Conservation (phyloP, 345 rosid genomes). For the Linum lewisii region DNA sequence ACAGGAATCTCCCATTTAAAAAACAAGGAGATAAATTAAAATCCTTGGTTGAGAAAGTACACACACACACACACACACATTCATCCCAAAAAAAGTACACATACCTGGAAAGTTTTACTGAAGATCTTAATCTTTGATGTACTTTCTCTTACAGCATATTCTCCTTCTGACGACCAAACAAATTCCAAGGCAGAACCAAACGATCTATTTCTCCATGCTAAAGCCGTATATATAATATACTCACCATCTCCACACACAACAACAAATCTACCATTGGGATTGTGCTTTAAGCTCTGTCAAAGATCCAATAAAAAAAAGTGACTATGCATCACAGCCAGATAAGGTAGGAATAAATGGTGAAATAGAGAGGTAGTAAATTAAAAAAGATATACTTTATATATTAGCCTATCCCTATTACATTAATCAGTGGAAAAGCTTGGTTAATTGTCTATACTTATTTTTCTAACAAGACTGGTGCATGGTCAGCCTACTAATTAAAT, state of each 20-base stretch:
- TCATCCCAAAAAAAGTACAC: no score
- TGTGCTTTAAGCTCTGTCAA: constrained; percentile 84
- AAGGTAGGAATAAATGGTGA: not conserved
- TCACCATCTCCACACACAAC: constrained; percentile 99
- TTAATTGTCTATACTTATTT: no score
- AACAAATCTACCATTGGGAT: constrained; percentile 95
- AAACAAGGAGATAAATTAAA: not conserved
- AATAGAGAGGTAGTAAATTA: not conserved
- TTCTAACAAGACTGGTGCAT: no score
- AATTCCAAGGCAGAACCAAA: constrained; percentile 97
- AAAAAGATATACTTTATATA: no score
- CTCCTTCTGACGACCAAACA: constrained; percentile 96
- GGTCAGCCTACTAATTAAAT: no score
- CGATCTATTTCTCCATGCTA: constrained; percentile 99
- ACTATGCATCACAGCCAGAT: not conserved
- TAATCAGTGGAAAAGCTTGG: no score
- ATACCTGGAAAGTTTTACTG: constrained; percentile 94
- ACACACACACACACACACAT: no score
- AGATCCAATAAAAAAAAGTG: constrained; percentile 8
- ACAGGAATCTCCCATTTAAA: not conserved
- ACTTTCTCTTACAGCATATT: constrained; percentile 96
- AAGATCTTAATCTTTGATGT: constrained; percentile 84
- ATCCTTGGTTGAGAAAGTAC: not conserved
- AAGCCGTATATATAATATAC: constrained; percentile 90
- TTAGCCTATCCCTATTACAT: no score